A percentile compares a stretch with the other conserved stretches of the same genome.
Conservation (phyloP, 768 basidiomycete species). For the Phanerodontia chrysosporium region DNA sequence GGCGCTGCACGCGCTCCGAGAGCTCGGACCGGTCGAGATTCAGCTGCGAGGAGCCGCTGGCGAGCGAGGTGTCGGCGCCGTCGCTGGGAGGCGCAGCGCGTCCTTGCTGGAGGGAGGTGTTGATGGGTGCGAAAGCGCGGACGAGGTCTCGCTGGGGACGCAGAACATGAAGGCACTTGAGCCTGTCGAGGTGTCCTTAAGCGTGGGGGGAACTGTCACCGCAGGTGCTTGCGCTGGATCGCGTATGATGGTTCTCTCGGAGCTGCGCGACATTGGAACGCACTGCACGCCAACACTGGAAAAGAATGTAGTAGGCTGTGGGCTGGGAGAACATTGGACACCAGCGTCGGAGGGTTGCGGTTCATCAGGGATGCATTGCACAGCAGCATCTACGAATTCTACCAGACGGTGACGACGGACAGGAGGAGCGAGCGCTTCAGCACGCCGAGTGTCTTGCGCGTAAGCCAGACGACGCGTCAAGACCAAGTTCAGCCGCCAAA, state of each 20-base stretch:
- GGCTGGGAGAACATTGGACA: not conserved
- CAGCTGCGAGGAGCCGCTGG: not conserved
- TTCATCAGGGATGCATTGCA: not conserved
- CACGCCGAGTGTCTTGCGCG: not conserved
- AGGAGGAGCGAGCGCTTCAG: not conserved
- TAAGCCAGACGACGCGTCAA: not conserved
- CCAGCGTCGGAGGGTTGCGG: not conserved
- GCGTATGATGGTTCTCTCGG: not conserved
- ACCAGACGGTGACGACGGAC: not conserved
- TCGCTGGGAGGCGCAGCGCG: not conserved
- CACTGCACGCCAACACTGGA: not conserved
- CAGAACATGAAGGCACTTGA: not conserved
- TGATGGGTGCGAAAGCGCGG: not conserved
- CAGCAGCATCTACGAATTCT: not conserved
- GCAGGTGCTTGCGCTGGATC: not conserved
- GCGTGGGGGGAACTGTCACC: too few species aligned
- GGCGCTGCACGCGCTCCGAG: not conserved
- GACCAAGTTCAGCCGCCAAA: constrained; percentile 9
- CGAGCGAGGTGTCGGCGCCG: not conserved
- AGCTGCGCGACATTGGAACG: not conserved
- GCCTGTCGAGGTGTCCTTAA: too few species aligned
- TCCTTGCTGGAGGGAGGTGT: not conserved
- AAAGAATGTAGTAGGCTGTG: too few species aligned
- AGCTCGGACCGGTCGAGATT: not conserved
- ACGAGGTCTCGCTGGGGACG: not conserved